Percentiles rank a stretch among this genome's conserved stretches.
Evolutionary conservation across 495 filamentous ascomycete species (phyloP).

Genomic region (Aspergillus carlsbadensis): DNA sequence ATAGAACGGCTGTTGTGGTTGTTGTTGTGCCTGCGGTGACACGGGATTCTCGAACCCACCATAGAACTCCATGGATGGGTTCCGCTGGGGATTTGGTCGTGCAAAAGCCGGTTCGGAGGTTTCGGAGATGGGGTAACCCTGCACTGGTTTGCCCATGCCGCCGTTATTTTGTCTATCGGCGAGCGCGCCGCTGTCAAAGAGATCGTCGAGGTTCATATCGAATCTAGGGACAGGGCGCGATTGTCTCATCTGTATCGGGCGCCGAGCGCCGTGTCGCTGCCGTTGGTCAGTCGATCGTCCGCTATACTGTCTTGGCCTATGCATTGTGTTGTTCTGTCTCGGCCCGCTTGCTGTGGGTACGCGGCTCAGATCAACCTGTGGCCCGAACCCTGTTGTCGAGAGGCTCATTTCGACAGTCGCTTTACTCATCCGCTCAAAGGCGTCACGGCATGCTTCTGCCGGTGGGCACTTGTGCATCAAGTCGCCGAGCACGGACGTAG

Average conservation of each 20-base stretch:
- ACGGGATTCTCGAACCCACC: conserved; percentile 35
- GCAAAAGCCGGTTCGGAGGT: conserved; percentile 25
- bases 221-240: conserved; percentile 52
- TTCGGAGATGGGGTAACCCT: conserved; percentile 29
- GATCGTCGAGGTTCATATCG: conserved; percentile 64
- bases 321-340: conserved; percentile 17
- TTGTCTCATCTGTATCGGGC: conserved; percentile 27
- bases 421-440: conserved; percentile 93
- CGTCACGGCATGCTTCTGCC: conserved; percentile 83
- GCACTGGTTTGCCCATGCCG: conserved; percentile 15
- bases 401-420: conserved; percentile 91
- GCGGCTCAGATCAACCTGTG: conserved; percentile 39
- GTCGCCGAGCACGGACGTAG: conserved; percentile 80
- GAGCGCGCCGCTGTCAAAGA: conserved; percentile 33
- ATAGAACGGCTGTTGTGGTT: conserved; percentile 39
- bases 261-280: conserved; percentile 28
- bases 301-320: conserved; percentile 23
- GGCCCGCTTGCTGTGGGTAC: conserved; percentile 12
- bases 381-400: conserved; percentile 77
- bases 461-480: conserved; percentile 77
- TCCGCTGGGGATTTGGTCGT: conserved; percentile 30
- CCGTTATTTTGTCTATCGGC: conserved; percentile 24
- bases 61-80: conserved; percentile 42
- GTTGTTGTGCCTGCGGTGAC: conserved; percentile 31
- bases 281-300: conserved; percentile 25